Conservation (phyloP, 352 stramenopile genomes). For the Peronospora destructor region DNA sequence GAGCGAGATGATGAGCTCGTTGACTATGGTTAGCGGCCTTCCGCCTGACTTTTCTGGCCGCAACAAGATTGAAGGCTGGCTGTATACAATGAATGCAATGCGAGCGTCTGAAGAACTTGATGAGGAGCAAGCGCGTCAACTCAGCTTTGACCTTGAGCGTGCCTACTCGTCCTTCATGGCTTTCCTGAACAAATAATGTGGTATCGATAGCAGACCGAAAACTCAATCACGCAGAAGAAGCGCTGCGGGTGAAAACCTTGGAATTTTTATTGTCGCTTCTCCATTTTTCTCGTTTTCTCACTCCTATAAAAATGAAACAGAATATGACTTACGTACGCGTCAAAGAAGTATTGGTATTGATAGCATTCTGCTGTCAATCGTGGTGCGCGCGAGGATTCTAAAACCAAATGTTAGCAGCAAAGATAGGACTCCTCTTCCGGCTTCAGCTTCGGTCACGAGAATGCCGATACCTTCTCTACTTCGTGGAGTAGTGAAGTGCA, state of each 20-base stretch:
- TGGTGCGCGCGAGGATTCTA: constrained; percentile 9
- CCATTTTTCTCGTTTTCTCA: constrained; percentile 14
- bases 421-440: constrained; percentile 26
- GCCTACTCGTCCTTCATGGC: constrained; percentile 93
- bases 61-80: constrained; percentile 91
- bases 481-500: constrained; percentile 25
- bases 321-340: constrained; percentile 15
- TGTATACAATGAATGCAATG: constrained; percentile 94
- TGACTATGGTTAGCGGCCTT: constrained; percentile 91
- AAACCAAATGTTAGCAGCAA: constrained; percentile 30
- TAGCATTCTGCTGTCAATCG: constrained; percentile 10
- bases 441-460: constrained; percentile 9
- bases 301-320: constrained; percentile 25
- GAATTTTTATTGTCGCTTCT: constrained; percentile 31
- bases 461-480: constrained; percentile 12
- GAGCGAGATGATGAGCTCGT: constrained; percentile 92
- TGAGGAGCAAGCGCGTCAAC: constrained; percentile 92
- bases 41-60: constrained; percentile 91
- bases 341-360: constrained; percentile 16
- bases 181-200: constrained; percentile 69
- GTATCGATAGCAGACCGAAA: too few species aligned
- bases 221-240: neutral
- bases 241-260: constrained; percentile 14
- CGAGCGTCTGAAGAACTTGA: constrained; percentile 93
- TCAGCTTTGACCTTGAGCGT: constrained; percentile 93